Conservation (phyloP, 768 basidiomycete genomes). For the Termitomyces sp. region DNA sequence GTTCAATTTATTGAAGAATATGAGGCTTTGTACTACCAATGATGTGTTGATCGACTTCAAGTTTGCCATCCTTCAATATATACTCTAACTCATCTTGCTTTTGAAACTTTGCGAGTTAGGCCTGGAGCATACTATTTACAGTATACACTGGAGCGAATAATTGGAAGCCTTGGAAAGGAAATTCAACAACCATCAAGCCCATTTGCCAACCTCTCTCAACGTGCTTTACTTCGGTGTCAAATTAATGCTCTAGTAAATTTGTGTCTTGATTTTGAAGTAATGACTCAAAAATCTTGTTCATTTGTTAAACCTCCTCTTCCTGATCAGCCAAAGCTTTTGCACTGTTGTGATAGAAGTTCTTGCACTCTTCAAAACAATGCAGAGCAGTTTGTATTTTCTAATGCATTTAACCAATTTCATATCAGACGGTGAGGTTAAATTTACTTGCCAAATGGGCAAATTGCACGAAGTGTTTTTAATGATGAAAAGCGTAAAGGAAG, state of each 20-base stretch:
- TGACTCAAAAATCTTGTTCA: not conserved
- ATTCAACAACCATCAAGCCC: not conserved
- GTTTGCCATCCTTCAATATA: no score
- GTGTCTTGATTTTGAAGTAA: not conserved
- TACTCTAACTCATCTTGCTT: no score
- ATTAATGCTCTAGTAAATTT: not conserved
- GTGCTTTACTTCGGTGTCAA: no score
- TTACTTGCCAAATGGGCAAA: not conserved
- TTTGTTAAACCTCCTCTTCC: not conserved
- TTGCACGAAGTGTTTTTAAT: not conserved
- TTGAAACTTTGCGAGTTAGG: no score
- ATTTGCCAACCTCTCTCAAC: not conserved
- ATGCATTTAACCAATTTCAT: not conserved
- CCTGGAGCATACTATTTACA: no score
- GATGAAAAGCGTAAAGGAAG: not conserved
- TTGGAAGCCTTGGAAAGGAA: not conserved
- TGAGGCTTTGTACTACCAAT: no score
- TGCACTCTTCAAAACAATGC: no score
- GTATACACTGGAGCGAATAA: not conserved
- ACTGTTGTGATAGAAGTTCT: no score
- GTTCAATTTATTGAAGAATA: no score
- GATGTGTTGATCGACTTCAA: no score
- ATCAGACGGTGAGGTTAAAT: not conserved
- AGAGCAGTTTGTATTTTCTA: not conserved
- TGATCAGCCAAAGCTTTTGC: not conserved